Base-by-base conservation (phyloP, 2,329 filamentous ascomycete species). In the Hansfordia pulvinata region DNA sequence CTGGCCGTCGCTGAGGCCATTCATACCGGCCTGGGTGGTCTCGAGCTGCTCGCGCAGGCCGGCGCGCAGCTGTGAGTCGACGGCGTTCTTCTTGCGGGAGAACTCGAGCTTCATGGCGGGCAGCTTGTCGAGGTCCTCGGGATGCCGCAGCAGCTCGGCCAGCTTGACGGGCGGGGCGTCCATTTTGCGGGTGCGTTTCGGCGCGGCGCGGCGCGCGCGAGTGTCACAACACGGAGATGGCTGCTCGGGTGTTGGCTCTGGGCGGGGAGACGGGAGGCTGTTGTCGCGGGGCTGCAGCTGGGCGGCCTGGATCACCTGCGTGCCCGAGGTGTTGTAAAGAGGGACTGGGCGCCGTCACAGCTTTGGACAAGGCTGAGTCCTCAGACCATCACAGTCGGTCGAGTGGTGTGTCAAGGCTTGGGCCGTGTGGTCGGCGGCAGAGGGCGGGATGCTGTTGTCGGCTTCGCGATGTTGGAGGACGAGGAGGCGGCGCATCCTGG, bases 121-220 rank as follows among this genome's bases (percentile, higher is more conserved):
- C 45, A 98, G 88, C 64, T 94, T 96, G 61, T 98, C 90, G 40
- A 98, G 76, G 56, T 98, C 90, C 50, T 98, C 90, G 3, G 90
- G 84, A 48, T 93, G 85, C 45, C 85, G 83, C 40, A 98, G 76
- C 35, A 96, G 73, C 62, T 96, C 88, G 39, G 85, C 74, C 51
- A 98, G 76, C 63, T 86, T 86, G 51, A 82, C 72, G 24, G 70
- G 69, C 32, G 70, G 68, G 40, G 75, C 68, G 60, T 71, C 78
- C 73, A 69, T 82, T 31, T 40, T 50, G 45, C 17, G 7, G 30
- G 9, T n/a, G n/a, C 15, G 14, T 12, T 24, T 17, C n/a, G 15
- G 14, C 21, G 23, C 23, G 10, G 9, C 8, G 7, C 8, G 12
- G 21, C 21, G 21, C 21, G 21, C 21, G 21, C 14, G 23, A 8